Evolutionary conservation across 345 rosid species (phyloP).

Genomic region (Eucalyptus marginata): DNA sequence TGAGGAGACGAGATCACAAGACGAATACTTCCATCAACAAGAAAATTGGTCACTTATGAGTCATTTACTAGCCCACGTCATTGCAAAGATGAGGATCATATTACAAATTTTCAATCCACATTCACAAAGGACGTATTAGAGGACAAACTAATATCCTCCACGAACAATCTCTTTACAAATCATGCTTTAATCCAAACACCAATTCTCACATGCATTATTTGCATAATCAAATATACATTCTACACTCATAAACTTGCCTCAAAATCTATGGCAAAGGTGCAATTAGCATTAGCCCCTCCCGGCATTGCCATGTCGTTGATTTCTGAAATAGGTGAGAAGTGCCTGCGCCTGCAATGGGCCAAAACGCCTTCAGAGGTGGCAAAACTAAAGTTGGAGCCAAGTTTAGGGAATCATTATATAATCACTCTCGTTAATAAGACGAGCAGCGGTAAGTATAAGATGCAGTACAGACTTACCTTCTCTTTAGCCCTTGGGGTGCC

Average conservation of each 20-base stretch:
- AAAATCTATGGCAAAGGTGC: not conserved
- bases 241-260: conserved; percentile 3
- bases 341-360: conserved; percentile 61
- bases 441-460: not conserved
- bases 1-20: not conserved
- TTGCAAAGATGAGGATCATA: not conserved
- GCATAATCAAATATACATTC: conserved; percentile 30
- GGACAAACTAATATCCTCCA: not conserved
- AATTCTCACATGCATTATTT: conserved; percentile 21
- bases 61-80: not conserved
- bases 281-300: conserved; percentile 45
- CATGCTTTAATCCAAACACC: not conserved
- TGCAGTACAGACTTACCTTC: conserved; percentile 33
- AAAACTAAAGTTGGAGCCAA: not conserved
- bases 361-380: not conserved
- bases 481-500: conserved; percentile 93
- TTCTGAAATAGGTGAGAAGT: conserved; percentile 67
- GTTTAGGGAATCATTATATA: not conserved
- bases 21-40: not conserved
- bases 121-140: not conserved
- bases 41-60: not conserved
- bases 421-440: not conserved
- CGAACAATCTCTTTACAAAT: conserved; percentile 15
- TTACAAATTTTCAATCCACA: not conserved
- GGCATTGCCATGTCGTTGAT: conserved; percentile 58